Evolutionary conservation across 306 rosid species (phyloP).

Genomic region (Vachellia collinsii): DNA sequence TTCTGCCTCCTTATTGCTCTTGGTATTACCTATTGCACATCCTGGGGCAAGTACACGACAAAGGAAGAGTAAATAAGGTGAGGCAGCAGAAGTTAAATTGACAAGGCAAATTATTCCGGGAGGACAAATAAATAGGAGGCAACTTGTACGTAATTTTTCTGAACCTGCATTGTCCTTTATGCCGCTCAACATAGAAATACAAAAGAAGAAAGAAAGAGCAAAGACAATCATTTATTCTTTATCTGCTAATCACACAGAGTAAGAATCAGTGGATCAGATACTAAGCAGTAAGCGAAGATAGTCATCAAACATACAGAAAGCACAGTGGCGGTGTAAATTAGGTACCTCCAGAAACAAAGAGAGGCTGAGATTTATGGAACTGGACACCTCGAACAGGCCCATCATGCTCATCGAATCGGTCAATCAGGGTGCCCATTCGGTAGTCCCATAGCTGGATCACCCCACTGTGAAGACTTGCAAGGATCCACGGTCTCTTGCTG

Average conservation of each 20-base stretch:
- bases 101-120: slow-evolving; percentile 4
- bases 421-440: slow-evolving; percentile 97
- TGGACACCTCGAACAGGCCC: slow-evolving; percentile 98
- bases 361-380: slow-evolving; percentile 93
- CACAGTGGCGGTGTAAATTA: not conserved
- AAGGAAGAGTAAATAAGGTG: slow-evolving; percentile 17
- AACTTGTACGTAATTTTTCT: slow-evolving; percentile 20
- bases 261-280: slow-evolving; percentile 38
- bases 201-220: not conserved
- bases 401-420: slow-evolving; percentile 91
- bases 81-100: slow-evolving; percentile 14
- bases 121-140: not conserved
- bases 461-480: slow-evolving; percentile 97
- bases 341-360: slow-evolving; percentile 93
- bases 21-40: slow-evolving; percentile 21
- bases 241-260: not conserved
- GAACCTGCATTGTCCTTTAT: slow-evolving; percentile 8
- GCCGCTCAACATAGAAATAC: slow-evolving; percentile 20
- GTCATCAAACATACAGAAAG: not conserved
- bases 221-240: not conserved
- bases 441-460: slow-evolving; percentile 99
- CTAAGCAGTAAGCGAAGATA: not conserved
- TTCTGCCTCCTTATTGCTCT: slow-evolving; percentile 26
- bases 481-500: slow-evolving; percentile 93
- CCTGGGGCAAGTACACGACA: slow-evolving; percentile 22